Evolutionary conservation across 768 basidiomycete genomes (phyloP).

Genomic region (Porphyrellus cyaneotinctus): DNA sequence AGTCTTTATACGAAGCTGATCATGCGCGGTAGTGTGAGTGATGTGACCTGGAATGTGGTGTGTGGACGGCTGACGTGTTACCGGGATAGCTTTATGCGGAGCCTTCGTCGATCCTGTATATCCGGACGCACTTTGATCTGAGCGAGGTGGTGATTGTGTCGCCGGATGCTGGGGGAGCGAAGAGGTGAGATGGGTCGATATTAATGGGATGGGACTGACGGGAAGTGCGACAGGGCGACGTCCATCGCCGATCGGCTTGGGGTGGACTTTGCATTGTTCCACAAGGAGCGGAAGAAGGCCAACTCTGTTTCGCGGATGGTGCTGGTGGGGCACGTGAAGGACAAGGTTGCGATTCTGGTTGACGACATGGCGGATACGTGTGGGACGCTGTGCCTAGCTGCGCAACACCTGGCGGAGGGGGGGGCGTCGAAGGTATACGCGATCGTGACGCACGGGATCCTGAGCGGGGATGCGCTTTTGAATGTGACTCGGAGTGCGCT

Average conservation of each 20-base stretch:
- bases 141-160: constrained; percentile 90
- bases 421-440: constrained; percentile 85
- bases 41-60: constrained; percentile 1
- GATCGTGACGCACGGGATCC: constrained; percentile 94
- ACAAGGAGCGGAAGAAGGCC: constrained; percentile 97
- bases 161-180: constrained; percentile 97
- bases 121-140: constrained; percentile 85
- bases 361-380: constrained; percentile 99
- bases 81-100: constrained; percentile 80
- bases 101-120: constrained; percentile 91
- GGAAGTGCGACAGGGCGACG: constrained; percentile 64
- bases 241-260: constrained; percentile 95
- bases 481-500: constrained; percentile 68
- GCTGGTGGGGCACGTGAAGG: constrained; percentile 90
- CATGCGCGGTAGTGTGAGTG: constrained; percentile 45
- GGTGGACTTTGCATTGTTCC: constrained; percentile 97
- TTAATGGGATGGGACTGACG: constrained; percentile 12
- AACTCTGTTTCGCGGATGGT: constrained; percentile 95
- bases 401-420: constrained; percentile 82
- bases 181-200: constrained; percentile 55
- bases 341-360: constrained; percentile 89
- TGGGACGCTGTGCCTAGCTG: constrained; percentile 90
- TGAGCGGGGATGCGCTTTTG: constrained; percentile 84
- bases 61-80: constrained; percentile 21
- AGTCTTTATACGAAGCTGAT: constrained; percentile 13